Evolutionary conservation across 2,329 filamentous ascomycete species (phyloP).

Genomic region (Colletotrichum sp.): DNA sequence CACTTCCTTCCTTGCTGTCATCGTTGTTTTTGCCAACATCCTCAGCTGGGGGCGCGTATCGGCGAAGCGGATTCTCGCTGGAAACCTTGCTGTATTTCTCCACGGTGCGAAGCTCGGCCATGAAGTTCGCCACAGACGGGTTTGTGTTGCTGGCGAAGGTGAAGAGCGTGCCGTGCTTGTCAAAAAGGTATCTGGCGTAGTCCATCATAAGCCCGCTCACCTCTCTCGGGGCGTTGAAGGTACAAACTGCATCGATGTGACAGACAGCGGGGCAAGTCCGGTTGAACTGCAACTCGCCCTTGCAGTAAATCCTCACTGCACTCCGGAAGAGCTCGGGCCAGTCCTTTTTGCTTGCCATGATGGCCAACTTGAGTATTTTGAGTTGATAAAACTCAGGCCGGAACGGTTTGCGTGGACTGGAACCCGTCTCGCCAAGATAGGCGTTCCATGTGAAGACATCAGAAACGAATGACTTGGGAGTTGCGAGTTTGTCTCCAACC

Average conservation of each 20-base stretch:
- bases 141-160: background rate
- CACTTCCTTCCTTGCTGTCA: background rate
- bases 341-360: background rate
- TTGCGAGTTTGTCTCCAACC: background rate
- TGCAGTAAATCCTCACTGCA: background rate
- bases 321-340: background rate
- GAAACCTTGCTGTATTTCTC: background rate
- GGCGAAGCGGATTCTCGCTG: background rate
- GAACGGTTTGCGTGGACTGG: too few relatives aligned
- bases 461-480: background rate
- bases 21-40: background rate
- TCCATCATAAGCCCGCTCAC: background rate
- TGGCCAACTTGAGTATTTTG: background rate
- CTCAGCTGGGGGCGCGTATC: background rate
- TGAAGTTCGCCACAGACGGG: background rate
- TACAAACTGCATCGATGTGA: background rate
- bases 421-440: background rate
- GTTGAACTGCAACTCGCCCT: background rate
- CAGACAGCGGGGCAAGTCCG: background rate
- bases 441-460: background rate
- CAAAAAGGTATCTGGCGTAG: background rate
- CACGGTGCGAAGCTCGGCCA: background rate
- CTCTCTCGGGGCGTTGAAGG: background rate
- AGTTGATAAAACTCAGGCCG: background rate
- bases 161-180: background rate